A percentile compares a stretch with the other conserved stretches of the same genome.
Conservation (phyloP, 768 basidiomycete species). For the Tulasnella calospora region DNA sequence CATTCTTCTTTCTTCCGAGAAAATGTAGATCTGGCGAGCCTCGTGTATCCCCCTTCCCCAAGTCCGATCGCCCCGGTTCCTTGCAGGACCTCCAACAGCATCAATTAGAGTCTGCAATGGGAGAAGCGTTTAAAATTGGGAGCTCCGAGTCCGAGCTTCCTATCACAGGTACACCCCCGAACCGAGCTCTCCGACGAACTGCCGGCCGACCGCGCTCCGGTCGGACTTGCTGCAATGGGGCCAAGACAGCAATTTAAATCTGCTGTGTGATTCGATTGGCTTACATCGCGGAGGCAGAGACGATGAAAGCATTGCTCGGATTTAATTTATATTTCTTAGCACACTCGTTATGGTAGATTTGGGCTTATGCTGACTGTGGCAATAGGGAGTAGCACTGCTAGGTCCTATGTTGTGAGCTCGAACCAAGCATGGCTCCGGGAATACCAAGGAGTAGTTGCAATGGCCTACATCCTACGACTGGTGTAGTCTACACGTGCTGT, state of each 20-base stretch:
- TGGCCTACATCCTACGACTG: background rate
- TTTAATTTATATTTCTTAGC: too few species aligned
- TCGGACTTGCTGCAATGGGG: background rate
- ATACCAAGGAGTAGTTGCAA: background rate
- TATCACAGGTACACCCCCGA: background rate
- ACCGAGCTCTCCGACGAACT: slow-evolving; percentile 1
- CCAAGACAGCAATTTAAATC: background rate
- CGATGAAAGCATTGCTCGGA: background rate
- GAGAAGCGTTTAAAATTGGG: background rate
- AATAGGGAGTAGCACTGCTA: background rate
- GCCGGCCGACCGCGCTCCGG: background rate
- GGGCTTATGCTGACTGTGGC: background rate
- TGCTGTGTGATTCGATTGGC: background rate
- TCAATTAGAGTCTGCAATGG: background rate
- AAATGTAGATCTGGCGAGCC: background rate
- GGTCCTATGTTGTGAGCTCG: background rate
- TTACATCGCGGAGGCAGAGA: too few species aligned
- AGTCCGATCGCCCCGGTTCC: too few species aligned
- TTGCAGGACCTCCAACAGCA: too few species aligned
- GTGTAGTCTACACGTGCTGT: background rate
- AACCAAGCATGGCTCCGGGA: background rate
- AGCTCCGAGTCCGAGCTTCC: background rate
- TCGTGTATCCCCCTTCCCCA: background rate
- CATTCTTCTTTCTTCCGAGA: background rate
- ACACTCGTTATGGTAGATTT: background rate